Base-by-base conservation (phyloP, 768 basidiomycete genomes). In the Cubamyces sp. region DNA sequence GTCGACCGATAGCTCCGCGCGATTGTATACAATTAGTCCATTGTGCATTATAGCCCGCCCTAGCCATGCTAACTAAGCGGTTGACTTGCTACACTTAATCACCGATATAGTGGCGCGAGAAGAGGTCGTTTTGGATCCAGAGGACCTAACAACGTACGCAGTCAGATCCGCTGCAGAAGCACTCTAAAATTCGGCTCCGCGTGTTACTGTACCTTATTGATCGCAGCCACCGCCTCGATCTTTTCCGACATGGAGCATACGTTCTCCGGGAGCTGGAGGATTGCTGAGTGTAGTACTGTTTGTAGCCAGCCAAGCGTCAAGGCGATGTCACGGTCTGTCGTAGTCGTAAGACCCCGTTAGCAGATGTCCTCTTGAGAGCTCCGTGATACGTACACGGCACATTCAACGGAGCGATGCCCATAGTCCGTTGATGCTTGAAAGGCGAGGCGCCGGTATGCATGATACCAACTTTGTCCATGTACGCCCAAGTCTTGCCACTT, bases 121-220 rank as follows among this genome's bases (percentile, higher is more conserved):
- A 81, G 16, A 79, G 74, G 58, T 81, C 79, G 54, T 82, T 82
- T 68, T 82, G 81, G 23, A 82, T 79, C 81, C 81, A 81, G n/a
- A 82, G 66, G 19, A 81, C 70, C 80, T 81, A 34, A 34, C 30
- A 40, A 53, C 4, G 16, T 19, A 21, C 25, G 14, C n/a, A 19
- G 28, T 49, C 15, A 53, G 18, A 5, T 14, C 16, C 3, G 7
- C 21, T n/a, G 25, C 25, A 49, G 18, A 15, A 21, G 21, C n/a
- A 30, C n/a, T 21, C 8, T 9, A 40, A 34, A 49, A 1, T 30
- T 34, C 34, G 34, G 34, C 34, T 34, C 34, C 34, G 3, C 34
- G 3, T 26, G n/a, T 12, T 12, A 9, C 59, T 73, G 19, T 54
- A 80, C 80, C 76, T 83, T 83, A 64, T 78, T 81, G 12, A 78